Conservation (phyloP, 495 filamentous ascomycete species). For the Staphylotrichum longicolle region DNA sequence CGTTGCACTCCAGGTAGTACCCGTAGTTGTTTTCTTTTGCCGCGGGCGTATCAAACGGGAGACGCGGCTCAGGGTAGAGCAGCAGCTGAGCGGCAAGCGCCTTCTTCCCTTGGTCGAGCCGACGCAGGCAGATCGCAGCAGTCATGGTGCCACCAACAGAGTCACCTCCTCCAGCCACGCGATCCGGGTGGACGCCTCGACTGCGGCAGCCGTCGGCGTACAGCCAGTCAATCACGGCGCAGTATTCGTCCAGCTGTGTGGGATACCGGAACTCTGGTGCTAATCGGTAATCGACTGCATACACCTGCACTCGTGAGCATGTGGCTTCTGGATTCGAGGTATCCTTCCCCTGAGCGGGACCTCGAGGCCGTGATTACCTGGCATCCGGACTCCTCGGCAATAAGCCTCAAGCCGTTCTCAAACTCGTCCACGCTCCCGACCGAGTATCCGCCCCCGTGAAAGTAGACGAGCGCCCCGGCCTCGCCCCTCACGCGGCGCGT, state of each 20-base stretch:
- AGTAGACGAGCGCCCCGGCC: constrained; percentile 35
- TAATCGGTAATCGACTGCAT: constrained; percentile 39
- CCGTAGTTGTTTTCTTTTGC: constrained; percentile 38
- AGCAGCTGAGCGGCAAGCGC: constrained; percentile 33
- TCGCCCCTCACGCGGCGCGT: constrained; percentile 9
- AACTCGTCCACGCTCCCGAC: constrained; percentile 42
- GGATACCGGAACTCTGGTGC: constrained; percentile 43
- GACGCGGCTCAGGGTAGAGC: constrained; percentile 38
- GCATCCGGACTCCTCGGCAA: constrained; percentile 29
- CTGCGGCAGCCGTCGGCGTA: constrained; percentile 21
- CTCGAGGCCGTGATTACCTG: constrained; percentile 10
- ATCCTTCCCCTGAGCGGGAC: no score
- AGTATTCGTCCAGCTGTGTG: constrained; percentile 36
- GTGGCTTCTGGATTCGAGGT: no score
- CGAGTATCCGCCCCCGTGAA: constrained; percentile 45
- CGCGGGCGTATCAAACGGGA: constrained; percentile 39
- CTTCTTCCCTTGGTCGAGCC: constrained; percentile 27
- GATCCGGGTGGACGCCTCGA: constrained; percentile 30
- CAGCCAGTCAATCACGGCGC: constrained; percentile 33
- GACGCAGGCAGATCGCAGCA: constrained; percentile 33
- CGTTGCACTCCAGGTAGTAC: constrained; percentile 40
- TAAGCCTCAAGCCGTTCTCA: constrained; percentile 36
- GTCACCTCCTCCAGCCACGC: constrained; percentile 36
- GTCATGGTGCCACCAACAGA: constrained; percentile 42
- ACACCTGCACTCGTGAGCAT: constrained; percentile 10